Conservation (phyloP, 345 rosid species). For the Limnanthes douglasii region DNA sequence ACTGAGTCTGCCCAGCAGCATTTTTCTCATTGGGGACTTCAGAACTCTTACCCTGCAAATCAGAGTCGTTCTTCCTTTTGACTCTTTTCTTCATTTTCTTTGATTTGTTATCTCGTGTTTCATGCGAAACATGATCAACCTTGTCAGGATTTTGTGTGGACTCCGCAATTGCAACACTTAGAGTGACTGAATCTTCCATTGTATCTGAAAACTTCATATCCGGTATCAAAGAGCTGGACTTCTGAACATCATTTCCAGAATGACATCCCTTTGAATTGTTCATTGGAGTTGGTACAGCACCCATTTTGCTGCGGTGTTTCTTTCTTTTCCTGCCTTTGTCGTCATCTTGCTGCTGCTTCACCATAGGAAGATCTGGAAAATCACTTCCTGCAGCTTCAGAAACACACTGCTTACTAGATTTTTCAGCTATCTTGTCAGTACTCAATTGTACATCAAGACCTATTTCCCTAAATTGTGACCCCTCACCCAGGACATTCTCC, state of each 20-base stretch:
- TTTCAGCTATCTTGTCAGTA: conserved; percentile 2
- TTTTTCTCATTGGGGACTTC: conserved; percentile 7
- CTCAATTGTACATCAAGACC: conserved; percentile 4
- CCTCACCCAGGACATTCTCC: too few relatives aligned
- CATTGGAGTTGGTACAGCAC: conserved; percentile 6
- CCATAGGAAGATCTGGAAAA: too few relatives aligned
- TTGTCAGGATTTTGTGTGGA: conserved; percentile 3
- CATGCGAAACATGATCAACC: conserved; percentile 5
- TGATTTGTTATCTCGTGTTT: conserved; percentile 9
- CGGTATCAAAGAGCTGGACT: too few relatives aligned
- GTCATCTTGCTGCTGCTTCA: too few relatives aligned
- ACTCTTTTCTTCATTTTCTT: conserved; percentile 11
- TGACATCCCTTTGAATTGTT: conserved; percentile 6
- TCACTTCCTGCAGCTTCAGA: conserved; percentile 13
- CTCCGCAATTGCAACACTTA: neutral
- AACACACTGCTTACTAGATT: neutral
- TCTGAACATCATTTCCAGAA: too few relatives aligned
- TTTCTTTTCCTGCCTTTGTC: too few relatives aligned
- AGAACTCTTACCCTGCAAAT: conserved; percentile 1
- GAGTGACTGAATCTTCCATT: conserved; percentile 1
- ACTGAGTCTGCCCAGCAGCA: conserved; percentile 3
- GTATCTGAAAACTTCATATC: neutral
- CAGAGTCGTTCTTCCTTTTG: conserved; percentile 3
- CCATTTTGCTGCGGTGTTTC: neutral
- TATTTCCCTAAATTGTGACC: neutral